phyloP scores from a whole-genome alignment of 2,329 filamentous ascomycete genomes.

The Mycocentrospora acerina region DNA sequence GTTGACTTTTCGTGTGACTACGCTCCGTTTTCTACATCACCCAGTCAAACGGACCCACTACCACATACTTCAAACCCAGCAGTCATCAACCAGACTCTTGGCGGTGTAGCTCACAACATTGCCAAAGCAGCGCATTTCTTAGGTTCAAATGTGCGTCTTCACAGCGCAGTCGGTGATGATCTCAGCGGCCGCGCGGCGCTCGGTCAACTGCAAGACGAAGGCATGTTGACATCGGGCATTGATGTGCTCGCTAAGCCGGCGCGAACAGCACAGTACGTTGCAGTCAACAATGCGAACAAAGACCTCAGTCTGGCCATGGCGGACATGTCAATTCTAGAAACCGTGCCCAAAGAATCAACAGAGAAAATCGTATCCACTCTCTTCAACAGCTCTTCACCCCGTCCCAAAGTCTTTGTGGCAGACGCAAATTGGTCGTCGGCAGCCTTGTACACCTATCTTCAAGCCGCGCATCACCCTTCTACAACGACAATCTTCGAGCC shows the following conservation, averaged over 20 bases:
- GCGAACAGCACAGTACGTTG: conserved; percentile 87
- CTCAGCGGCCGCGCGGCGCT: conserved; percentile 73
- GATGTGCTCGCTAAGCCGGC: conserved; percentile 46
- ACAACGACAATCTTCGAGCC: conserved; percentile 75
- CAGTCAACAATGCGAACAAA: conserved; percentile 81
- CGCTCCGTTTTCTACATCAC: conserved; percentile 47
- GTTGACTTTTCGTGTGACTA: conserved; percentile 87
- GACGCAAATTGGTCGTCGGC: conserved; percentile 81
- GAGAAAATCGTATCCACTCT: conserved; percentile 14
- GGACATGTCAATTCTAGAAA: conserved; percentile 82
- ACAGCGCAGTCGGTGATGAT: conserved; percentile 81
- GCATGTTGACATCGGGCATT: conserved; percentile 66
- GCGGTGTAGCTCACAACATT: conserved; percentile 91
- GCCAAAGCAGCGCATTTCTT: conserved; percentile 77
- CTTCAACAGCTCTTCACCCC: conserved; percentile 10
- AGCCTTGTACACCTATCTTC: conserved; percentile 69
- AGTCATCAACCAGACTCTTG: conserved; percentile 76
- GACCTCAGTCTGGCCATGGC: conserved; percentile 92
- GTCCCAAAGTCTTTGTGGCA: conserved; percentile 75
- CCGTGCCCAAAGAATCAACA: conserved; percentile 32
- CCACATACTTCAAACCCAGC: conserved; percentile 85
- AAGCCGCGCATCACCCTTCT: conserved; percentile 50
- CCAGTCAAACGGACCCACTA: conserved; percentile 48
- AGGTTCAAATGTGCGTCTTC: conserved; percentile 68
- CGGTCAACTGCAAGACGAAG: conserved; percentile 62